Percentiles rank a stretch among this genome's conserved stretches.
Evolutionary conservation across 1,284 basidiomycete genomes (phyloP).

Genomic region (Rhodotorula glutinis): DNA sequence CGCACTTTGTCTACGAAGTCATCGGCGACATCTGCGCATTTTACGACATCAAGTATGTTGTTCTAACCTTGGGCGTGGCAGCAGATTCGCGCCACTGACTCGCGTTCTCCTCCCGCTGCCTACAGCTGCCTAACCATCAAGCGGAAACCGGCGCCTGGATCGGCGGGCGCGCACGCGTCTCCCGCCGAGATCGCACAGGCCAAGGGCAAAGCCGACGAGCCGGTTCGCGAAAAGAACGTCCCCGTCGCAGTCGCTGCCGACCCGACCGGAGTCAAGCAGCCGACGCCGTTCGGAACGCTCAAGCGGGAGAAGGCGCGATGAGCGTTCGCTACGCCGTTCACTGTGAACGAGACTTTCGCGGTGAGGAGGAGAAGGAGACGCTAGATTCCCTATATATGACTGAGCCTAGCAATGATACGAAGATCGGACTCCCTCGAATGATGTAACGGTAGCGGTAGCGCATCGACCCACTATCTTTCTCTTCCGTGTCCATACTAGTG

Average conservation of each 20-base stretch:
- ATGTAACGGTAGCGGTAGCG: too few species aligned
- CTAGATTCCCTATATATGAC: too few species aligned
- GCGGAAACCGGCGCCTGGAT: slow-evolving; percentile 9
- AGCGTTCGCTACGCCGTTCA: background rate
- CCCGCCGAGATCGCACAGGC: slow-evolving; percentile 18
- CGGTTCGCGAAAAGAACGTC: slow-evolving; percentile 3
- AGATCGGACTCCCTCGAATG: too few species aligned
- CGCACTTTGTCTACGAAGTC: slow-evolving; percentile 43
- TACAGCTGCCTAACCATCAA: slow-evolving; percentile 42
- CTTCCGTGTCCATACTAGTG: too few species aligned
- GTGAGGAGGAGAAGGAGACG: too few species aligned
- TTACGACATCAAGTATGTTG: slow-evolving; percentile 44
- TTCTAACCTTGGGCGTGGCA: background rate
- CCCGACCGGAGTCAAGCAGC: slow-evolving; percentile 11
- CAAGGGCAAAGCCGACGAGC: slow-evolving; percentile 12
- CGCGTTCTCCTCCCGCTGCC: background rate
- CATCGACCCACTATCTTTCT: too few species aligned
- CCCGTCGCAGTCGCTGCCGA: slow-evolving; percentile 7
- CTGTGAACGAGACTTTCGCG: too few species aligned
- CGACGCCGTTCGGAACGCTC: slow-evolving; percentile 2
- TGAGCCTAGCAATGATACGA: too few species aligned
- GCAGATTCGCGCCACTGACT: too few species aligned
- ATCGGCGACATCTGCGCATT: slow-evolving; percentile 42
- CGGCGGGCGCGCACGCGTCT: slow-evolving; percentile 2
- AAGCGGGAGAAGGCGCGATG: slow-evolving; percentile 9